Evolutionary conservation across 2,329 filamentous ascomycete species (phyloP).

Genomic region (Colletotrichum sp.): DNA sequence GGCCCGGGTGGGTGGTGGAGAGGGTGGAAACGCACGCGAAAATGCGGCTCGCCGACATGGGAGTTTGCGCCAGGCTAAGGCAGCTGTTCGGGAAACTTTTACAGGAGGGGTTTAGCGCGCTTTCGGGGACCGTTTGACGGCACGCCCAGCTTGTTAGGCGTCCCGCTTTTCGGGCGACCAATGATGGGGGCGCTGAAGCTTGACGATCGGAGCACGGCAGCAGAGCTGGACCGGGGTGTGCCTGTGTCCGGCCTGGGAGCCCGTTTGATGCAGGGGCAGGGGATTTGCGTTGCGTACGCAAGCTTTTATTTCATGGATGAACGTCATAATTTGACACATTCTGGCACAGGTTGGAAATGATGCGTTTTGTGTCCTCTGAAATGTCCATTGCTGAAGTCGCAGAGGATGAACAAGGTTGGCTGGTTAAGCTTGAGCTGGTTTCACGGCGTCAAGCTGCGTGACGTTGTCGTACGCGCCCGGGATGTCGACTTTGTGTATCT

Average conservation of each 20-base stretch:
- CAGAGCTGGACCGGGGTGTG: neutral
- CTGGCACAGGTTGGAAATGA: neutral
- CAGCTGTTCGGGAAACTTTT: neutral
- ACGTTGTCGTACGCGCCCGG: neutral
- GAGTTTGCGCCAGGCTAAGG: neutral
- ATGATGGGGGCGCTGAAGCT: neutral
- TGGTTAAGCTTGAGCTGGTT: neutral
- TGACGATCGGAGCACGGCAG: neutral
- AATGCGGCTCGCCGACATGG: neutral
- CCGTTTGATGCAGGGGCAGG: neutral
- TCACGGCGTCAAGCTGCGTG: neutral
- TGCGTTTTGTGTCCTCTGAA: neutral
- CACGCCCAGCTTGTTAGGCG: neutral
- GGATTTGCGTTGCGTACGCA: neutral
- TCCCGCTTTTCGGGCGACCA: neutral
- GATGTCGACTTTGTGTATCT: neutral
- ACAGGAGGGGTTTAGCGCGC: neutral
- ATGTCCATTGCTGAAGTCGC: rapidly evolving
- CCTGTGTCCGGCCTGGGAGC: neutral
- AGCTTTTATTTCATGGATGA: neutral
- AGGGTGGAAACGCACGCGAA: neutral
- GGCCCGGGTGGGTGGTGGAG: neutral
- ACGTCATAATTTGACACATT: neutral
- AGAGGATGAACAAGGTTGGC: neutral
- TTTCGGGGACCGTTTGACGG: neutral